Evolutionary conservation across 805 yeast genomes (phyloP).

Genomic region (Tetrapisispora arboricola): DNA sequence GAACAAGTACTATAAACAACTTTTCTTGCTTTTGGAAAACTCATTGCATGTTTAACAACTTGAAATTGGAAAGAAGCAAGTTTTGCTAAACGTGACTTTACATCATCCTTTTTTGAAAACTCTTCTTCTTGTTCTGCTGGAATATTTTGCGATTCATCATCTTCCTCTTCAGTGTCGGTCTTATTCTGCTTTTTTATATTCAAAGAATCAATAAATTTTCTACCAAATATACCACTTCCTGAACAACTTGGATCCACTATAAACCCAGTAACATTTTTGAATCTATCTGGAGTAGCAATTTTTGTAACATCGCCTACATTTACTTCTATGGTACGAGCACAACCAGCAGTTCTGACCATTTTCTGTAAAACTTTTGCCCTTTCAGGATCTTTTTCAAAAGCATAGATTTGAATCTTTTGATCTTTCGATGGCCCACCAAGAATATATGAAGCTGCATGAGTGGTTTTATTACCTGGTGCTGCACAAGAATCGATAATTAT

Average conservation of each 20-base stretch:
- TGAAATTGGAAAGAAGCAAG: slow-evolving; percentile 79
- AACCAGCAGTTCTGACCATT: slow-evolving; percentile 77
- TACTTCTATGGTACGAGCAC: slow-evolving; percentile 33
- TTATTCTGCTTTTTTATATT: slow-evolving; percentile 19
- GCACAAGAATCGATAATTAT: slow-evolving; percentile 86
- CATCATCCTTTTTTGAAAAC: slow-evolving; percentile 39
- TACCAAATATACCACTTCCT: slow-evolving; percentile 95
- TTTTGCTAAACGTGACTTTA: slow-evolving; percentile 39
- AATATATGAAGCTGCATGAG: slow-evolving; percentile 60
- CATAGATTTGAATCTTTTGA: slow-evolving; percentile 39
- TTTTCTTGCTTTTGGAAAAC: slow-evolving; percentile 63
- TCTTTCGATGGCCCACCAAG: slow-evolving; percentile 7
- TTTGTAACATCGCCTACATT: slow-evolving; percentile 43
- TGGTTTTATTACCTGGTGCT: slow-evolving; percentile 97
- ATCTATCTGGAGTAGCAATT: slow-evolving; percentile 39
- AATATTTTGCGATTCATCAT: slow-evolving; percentile 11
- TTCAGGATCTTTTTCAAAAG: slow-evolving; percentile 77
- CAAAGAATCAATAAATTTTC: slow-evolving; percentile 47
- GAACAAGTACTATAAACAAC: slow-evolving; percentile 95
- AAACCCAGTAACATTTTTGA: slow-evolving; percentile 59
- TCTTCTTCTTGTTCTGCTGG: slow-evolving; percentile 39
- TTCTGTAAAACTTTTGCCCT: slow-evolving; percentile 59
- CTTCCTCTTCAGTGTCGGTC: not conserved
- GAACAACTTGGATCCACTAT: slow-evolving; percentile 96
- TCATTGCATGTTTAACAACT: slow-evolving; percentile 80